A percentile compares a stretch with the other conserved stretches of the same genome.
Evolutionary conservation across 768 basidiomycete species (phyloP).

Genomic region (Phylloporus rhodoxanthus): DNA sequence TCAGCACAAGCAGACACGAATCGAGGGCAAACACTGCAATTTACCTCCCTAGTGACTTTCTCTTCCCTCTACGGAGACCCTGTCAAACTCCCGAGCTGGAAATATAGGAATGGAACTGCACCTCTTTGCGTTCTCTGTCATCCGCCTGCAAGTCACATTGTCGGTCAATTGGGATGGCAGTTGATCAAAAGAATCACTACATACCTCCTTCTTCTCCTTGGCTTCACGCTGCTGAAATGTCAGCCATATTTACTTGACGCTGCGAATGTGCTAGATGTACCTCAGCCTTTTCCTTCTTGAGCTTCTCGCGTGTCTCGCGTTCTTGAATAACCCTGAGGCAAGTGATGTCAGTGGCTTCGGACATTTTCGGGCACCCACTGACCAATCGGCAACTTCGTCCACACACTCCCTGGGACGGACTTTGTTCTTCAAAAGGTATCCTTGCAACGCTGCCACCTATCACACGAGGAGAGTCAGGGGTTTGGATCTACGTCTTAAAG

Average conservation of each 20-base stretch:
- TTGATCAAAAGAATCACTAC: slow-evolving; percentile 2
- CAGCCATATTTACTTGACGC: not conserved
- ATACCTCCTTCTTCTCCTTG: slow-evolving; percentile 68
- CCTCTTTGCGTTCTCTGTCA: slow-evolving; percentile 61
- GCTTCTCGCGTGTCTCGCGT: slow-evolving; percentile 75
- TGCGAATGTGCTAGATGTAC: slow-evolving; percentile 23
- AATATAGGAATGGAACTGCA: slow-evolving; percentile 17
- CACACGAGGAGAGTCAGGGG: not conserved
- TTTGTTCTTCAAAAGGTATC: slow-evolving; percentile 85
- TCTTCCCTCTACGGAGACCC: slow-evolving; percentile 39
- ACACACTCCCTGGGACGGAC: slow-evolving; percentile 84
- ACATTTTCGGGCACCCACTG: slow-evolving; percentile 15
- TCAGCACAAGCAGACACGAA: slow-evolving; percentile 14
- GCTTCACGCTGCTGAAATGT: slow-evolving; percentile 58
- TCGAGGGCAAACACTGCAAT: slow-evolving; percentile 4
- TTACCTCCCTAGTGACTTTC: slow-evolving; percentile 53
- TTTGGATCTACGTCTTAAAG: too few species aligned
- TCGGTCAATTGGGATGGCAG: slow-evolving; percentile 3
- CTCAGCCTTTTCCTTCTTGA: slow-evolving; percentile 75
- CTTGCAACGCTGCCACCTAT: slow-evolving; percentile 79
- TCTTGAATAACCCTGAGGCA: slow-evolving; percentile 56
- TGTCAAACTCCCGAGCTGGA: slow-evolving; percentile 6
- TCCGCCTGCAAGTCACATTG: slow-evolving; percentile 38
- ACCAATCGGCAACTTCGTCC: slow-evolving; percentile 73
- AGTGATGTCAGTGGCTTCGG: slow-evolving; percentile 4